phyloP scores from a whole-genome alignment of 306 rosid species.

The Trifolium pratense region DNA sequence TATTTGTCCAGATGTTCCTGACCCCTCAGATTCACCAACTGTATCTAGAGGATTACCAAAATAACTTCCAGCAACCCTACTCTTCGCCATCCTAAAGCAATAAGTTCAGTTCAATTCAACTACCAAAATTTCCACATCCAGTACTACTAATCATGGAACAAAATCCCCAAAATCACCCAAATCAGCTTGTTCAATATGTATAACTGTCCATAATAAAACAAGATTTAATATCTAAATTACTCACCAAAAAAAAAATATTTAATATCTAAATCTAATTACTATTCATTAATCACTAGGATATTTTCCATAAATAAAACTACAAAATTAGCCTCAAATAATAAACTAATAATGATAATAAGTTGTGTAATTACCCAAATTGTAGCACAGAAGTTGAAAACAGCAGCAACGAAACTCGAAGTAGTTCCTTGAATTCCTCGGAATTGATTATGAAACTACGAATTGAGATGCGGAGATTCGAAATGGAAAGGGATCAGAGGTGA shows the following conservation, averaged over 20 bases:
- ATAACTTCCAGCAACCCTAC: slow-evolving; percentile 61
- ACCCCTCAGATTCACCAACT: slow-evolving; percentile 77
- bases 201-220: slow-evolving; percentile 8
- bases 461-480: slow-evolving; percentile 14
- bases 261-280: too few species aligned
- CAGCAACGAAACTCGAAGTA: slow-evolving; percentile 23
- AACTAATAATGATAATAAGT: neutral
- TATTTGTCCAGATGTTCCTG: slow-evolving; percentile 75
- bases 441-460: neutral
- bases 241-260: too few species aligned
- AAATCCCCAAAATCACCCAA: slow-evolving; percentile 20
- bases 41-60: slow-evolving; percentile 53
- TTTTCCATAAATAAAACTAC: neutral
- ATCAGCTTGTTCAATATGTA: neutral
- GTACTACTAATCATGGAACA: slow-evolving; percentile 8
- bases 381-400: slow-evolving; percentile 24
- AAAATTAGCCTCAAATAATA: neutral
- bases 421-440: neutral
- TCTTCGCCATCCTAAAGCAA: slow-evolving; percentile 51
- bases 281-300: too few species aligned
- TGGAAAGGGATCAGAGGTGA: slow-evolving; percentile 21
- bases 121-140: slow-evolving; percentile 19
- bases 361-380: slow-evolving; percentile 22
- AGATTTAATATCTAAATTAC: slow-evolving; percentile 17
- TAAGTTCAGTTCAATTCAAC: slow-evolving; percentile 13